Conservation (phyloP, 495 filamentous ascomycete species). For the Aspergillus bertholletiae region DNA sequence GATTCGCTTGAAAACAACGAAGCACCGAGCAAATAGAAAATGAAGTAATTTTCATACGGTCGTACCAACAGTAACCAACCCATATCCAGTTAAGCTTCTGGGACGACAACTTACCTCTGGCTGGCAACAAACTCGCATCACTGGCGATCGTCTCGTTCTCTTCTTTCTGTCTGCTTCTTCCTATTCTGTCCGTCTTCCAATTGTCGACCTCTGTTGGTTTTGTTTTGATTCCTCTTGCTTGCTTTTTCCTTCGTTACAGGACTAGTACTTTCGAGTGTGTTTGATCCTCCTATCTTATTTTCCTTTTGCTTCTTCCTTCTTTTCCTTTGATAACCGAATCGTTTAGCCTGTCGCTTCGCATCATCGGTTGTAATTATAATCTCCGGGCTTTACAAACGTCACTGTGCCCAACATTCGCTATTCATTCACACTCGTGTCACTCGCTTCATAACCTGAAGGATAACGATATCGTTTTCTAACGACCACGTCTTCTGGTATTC, state of each 20-base stretch:
- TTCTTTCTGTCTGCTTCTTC: neutral
- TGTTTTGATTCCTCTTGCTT: neutral
- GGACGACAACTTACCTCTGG: neutral
- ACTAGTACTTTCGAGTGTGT: neutral
- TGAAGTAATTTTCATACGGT: slow-evolving; percentile 1
- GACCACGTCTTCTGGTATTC: neutral
- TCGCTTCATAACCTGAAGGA: neutral
- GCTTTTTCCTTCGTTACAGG: neutral
- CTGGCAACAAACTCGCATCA: neutral
- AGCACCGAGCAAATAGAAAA: neutral
- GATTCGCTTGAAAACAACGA: neutral
- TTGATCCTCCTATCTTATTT: neutral
- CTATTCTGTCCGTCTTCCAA: neutral
- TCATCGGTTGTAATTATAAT: neutral
- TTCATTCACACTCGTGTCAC: neutral
- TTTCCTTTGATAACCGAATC: neutral
- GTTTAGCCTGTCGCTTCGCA: neutral
- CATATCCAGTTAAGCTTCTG: slow-evolving; percentile 2
- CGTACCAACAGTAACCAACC: neutral
- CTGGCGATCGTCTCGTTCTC: slow-evolving; percentile 1
- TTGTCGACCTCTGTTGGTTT: neutral
- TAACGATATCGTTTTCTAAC: neutral
- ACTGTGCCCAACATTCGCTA: neutral
- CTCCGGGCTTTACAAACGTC: neutral
- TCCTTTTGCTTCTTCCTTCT: too few species aligned